Percentiles rank a stretch among this genome's conserved stretches.
Evolutionary conservation across 2,329 filamentous ascomycete genomes (phyloP).

Genomic region (Chaetomiaceae sp.): DNA sequence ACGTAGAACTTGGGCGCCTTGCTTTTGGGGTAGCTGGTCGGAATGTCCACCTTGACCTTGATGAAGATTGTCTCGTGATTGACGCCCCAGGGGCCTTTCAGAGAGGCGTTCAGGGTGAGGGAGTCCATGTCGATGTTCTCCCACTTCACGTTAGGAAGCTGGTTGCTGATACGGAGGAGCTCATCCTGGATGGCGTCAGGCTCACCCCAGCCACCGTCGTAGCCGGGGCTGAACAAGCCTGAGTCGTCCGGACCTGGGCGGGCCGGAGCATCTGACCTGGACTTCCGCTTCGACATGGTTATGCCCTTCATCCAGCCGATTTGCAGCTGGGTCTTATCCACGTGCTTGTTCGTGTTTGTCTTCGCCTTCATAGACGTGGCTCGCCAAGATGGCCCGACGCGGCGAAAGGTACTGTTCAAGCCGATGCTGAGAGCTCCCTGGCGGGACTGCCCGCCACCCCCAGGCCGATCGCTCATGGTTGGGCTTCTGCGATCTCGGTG

Average conservation of each 20-base stretch:
- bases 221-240: slow-evolving; percentile 46
- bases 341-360: slow-evolving; percentile 36
- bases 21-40: slow-evolving; percentile 53
- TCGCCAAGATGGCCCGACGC: slow-evolving; percentile 45
- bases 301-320: slow-evolving; percentile 69
- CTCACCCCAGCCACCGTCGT: slow-evolving; percentile 55
- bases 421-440: slow-evolving; percentile 36
- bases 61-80: slow-evolving; percentile 56
- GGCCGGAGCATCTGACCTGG: slow-evolving; percentile 41
- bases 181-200: slow-evolving; percentile 62
- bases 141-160: slow-evolving; percentile 61
- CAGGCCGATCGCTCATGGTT: slow-evolving; percentile 58
- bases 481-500: slow-evolving; percentile 55
- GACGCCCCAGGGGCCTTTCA: slow-evolving; percentile 61
- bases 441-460: slow-evolving; percentile 40
- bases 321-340: slow-evolving; percentile 50
- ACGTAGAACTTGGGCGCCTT: slow-evolving; percentile 56
- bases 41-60: slow-evolving; percentile 58
- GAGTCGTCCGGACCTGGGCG: slow-evolving; percentile 51
- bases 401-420: slow-evolving; percentile 37
- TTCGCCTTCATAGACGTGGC: slow-evolving; percentile 58
- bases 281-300: slow-evolving; percentile 55
- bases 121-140: slow-evolving; percentile 62
- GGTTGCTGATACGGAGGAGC: slow-evolving; percentile 56
- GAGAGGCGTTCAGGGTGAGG: slow-evolving; percentile 54